Conservation (phyloP, 805 yeast species). For the Kuraishia piskuri region DNA sequence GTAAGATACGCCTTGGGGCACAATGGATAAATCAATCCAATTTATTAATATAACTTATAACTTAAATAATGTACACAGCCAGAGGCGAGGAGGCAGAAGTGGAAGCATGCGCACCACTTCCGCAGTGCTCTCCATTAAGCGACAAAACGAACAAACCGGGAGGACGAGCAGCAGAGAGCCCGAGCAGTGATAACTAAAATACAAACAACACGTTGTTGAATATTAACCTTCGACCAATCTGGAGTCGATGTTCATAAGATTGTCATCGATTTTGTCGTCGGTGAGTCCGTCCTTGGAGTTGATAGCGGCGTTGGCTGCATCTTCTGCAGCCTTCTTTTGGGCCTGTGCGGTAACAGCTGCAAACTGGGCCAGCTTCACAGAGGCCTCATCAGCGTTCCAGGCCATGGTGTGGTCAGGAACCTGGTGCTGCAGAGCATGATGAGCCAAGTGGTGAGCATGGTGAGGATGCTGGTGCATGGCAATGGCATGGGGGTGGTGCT, state of each 20-base stretch:
- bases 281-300: background rate
- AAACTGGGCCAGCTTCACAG: slow-evolving; percentile 8
- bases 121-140: background rate
- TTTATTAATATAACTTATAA: background rate
- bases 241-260: slow-evolving; percentile 5
- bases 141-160: background rate
- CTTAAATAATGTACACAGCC: background rate
- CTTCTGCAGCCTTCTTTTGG: slow-evolving; percentile 7
- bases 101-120: background rate
- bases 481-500: background rate
- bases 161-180: background rate
- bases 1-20: no score
- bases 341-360: slow-evolving; percentile 5
- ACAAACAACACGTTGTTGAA: background rate
- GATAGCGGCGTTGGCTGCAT: slow-evolving; percentile 2
- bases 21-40: background rate
- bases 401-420: background rate
- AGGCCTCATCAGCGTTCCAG: slow-evolving; percentile 1
- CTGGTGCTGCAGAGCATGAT: slow-evolving; percentile 1
- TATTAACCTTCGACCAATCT: slow-evolving; percentile 2
- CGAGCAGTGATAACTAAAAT: background rate
- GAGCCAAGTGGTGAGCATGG: background rate
- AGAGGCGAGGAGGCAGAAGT: background rate
- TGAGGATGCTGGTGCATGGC: slow-evolving; percentile 2
- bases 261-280: slow-evolving; percentile 5